phyloP scores from a whole-genome alignment of 345 rosid genomes.

The Zanthoxylum bungeanum region DNA sequence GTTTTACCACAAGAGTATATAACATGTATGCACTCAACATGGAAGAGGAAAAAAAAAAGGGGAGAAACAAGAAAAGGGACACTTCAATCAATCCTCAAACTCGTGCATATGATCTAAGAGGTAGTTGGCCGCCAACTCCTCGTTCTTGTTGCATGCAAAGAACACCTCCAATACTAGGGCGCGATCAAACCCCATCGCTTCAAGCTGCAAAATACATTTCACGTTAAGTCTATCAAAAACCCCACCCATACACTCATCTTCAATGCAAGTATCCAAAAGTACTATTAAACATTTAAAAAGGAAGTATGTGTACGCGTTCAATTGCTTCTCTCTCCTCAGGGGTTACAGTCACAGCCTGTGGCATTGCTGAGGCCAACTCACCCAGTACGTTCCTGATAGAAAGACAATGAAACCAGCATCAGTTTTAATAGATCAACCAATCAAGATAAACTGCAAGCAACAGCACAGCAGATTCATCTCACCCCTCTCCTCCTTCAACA shows the following conservation, averaged over 20 bases:
- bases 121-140: conserved; percentile 92
- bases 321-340: conserved; percentile 97
- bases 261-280: no score
- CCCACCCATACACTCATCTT: background rate
- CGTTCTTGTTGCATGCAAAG: conserved; percentile 98
- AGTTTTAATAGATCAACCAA: background rate
- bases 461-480: conserved; percentile 21
- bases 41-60: background rate
- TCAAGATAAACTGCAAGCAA: background rate
- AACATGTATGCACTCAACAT: conserved; percentile 12
- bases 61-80: background rate
- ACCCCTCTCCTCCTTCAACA: conserved; percentile 87
- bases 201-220: conserved; percentile 45
- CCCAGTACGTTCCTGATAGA: conserved; percentile 60
- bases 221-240: background rate
- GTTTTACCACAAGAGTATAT: background rate
- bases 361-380: conserved; percentile 75
- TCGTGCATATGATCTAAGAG: conserved; percentile 94
- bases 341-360: conserved; percentile 82
- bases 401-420: background rate
- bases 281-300: no score
- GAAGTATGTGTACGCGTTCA: conserved; percentile 57
- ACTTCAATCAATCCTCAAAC: conserved; percentile 62
- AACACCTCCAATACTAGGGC: conserved; percentile 76
- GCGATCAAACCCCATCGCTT: conserved; percentile 89